A percentile compares a stretch with the other conserved stretches of the same genome.
These are phyloP conservation scores for Polygonum aviculare DNA, from an alignment of 148 eudicot species.

Conservation along the genomic window DNA sequence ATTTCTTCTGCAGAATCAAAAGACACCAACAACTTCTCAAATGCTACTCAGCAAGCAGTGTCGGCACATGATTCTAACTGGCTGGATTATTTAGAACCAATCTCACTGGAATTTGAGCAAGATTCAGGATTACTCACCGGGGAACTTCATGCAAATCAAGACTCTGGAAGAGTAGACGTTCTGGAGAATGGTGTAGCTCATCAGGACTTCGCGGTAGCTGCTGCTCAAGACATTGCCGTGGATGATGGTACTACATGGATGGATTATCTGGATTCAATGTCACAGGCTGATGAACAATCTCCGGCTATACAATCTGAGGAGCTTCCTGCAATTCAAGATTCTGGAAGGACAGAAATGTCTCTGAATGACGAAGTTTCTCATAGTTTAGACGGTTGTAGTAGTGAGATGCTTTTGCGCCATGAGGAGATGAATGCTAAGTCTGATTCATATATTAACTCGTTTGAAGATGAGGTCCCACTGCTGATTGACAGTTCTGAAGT, in stretches of 20 bases:
- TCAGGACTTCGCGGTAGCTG: slow-evolving; percentile 14
- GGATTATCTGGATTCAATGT: slow-evolving; percentile 29
- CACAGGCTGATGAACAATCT: slow-evolving; percentile 21
- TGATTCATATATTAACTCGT: slow-evolving; percentile 21
- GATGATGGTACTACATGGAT: slow-evolving; percentile 21
- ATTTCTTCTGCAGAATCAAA: slow-evolving; percentile 12
- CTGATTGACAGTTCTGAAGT: slow-evolving; percentile 45
- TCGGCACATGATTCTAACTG: slow-evolving; percentile 25
- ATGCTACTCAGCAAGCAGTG: slow-evolving; percentile 15
- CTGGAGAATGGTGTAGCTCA: not conserved
- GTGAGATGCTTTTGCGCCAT: slow-evolving; percentile 10
- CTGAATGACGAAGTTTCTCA: not conserved
- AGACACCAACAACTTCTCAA: slow-evolving; percentile 16
- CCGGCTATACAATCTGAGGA: slow-evolving; percentile 16
- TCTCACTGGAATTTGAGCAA: slow-evolving; percentile 13
- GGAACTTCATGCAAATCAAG: slow-evolving; percentile 15
- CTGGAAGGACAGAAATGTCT: slow-evolving; percentile 20
- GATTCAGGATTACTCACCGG: slow-evolving; percentile 15
- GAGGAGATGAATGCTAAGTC: slow-evolving; percentile 19
- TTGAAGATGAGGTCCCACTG: slow-evolving; percentile 35
- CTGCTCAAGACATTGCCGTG: slow-evolving; percentile 7
- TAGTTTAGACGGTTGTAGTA: slow-evolving; percentile 17
- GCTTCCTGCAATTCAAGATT: slow-evolving; percentile 16
- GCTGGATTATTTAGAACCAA: slow-evolving; percentile 34
- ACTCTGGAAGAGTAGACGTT: slow-evolving; percentile 21